Base-by-base conservation (phyloP, 345 rosid species). In the Salix suchowensis region DNA sequence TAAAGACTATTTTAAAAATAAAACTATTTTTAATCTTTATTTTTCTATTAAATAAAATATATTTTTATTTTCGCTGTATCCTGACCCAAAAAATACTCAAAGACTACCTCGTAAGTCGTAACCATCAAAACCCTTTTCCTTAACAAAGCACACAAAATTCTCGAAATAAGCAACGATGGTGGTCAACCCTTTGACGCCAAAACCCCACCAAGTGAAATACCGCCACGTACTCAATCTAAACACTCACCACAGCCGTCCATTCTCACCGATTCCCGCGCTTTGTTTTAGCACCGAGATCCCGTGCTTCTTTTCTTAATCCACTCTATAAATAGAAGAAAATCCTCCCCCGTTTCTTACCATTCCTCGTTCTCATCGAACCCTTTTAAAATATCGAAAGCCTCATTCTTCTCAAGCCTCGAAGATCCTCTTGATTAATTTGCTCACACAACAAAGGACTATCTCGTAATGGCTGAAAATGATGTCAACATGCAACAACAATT, bases 381-480 rank as follows among this genome's bases (percentile, higher is more conserved):
- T 2, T 10, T n/a, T 1, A 21, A n/a, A 16, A 16, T 16, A 54
- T 44, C 42, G 3, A 7, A 23, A 39, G 9, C 14, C n/a, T n/a
- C 30, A 8, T 19, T 8, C 19, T 36, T 23, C 11, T 24, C 37
- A 15, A 23, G 18, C 54, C 11, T 21, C 21, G 40, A 65, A 4
- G 68, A 65, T 23, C 37, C 14, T 13, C 24, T 0, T 13, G 19
- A 23, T 26, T 48, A 9, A 14, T 32, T 28, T 46, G 11, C 8
- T 30, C 23, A 0, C 23, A 0, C 64, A 9, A 23, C 61, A 4
- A 36, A 3, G 10, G 19, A 2, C 28, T 40, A 19, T 39, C 10
- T 19, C 68, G 44, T 37, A 66, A 82, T 82, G 86, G 81, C 84
- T 0, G 86, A 82, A 62, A 76, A 46, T 40, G 76, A 78, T 71